Base-by-base conservation (phyloP, 2,329 filamentous ascomycete genomes). In the Fusarium guadeloupense region DNA sequence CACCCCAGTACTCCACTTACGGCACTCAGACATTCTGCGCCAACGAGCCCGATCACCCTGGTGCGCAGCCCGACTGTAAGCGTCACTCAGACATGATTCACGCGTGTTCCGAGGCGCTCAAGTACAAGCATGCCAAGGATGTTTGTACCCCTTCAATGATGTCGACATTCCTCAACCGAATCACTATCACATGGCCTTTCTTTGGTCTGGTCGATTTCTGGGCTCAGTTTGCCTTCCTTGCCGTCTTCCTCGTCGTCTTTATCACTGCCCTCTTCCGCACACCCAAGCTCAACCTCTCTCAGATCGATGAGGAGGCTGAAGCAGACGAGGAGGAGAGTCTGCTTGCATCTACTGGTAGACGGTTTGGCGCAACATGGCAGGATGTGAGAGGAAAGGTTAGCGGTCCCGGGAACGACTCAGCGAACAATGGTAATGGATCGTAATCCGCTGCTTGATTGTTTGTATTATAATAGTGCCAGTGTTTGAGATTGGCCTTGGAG, bases 11-110 rank as follows among this genome's bases (percentile, higher is more conserved):
- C 74, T 87, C 94, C 40, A 96, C 90, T 49, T 99, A 92, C 72
- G 95, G 95, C 43, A 92, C 93, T 0, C 95, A 99, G 75, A 97
- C 91, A 1, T 97, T 93, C 79, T 99, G 95, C 77, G 89, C 92
- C 69, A 87, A 89, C 62, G 82, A 87, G 28, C 83, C 88, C 3
- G 80, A 79, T 31, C 80, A 85, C 53, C 82, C 85, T 0, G 87
- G 86, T 52, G 83, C 84, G 61, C 86, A 88, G 67, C 90, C 92
- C 7, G 88, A 96, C 75, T 99, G 95, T 78, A 83, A 83, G 7
- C 76, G 88, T 44, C 84, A 90, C 70, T 83, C 82, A 12, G 86
- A 90, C 51, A 83, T 93, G 56, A 86, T 99, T 67, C 87, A 87
- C 61, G 85, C 91, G 4, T 99, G 95, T 78, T 92, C 91, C 10